Evolutionary conservation across 2,329 filamentous ascomycete species (phyloP).

Genomic region (Penicillium sp.): DNA sequence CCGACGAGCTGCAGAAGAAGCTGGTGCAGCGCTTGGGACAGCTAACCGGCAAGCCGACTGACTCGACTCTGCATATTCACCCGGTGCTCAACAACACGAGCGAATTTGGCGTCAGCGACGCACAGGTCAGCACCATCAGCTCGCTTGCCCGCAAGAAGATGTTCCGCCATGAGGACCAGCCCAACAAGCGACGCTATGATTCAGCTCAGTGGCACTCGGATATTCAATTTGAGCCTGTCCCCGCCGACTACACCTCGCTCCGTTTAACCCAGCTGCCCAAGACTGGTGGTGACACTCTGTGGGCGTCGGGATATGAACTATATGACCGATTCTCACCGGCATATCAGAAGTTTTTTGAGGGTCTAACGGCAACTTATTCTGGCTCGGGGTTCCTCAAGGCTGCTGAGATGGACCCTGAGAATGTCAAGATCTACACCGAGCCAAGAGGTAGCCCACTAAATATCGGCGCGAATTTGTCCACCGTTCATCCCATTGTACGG

Average conservation of each 20-base stretch:
- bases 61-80: constrained; percentile 57
- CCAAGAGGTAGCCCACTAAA: constrained; percentile 53
- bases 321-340: constrained; percentile 59
- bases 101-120: constrained; percentile 52
- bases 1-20: constrained; percentile 61
- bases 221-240: constrained; percentile 60
- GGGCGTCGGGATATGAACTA: constrained; percentile 63
- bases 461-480: constrained; percentile 46
- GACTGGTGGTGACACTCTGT: constrained; percentile 59
- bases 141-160: constrained; percentile 52
- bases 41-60: constrained; percentile 54
- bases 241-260: constrained; percentile 60
- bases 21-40: constrained; percentile 57
- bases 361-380: constrained; percentile 53
- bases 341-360: constrained; percentile 55
- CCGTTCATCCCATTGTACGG: constrained; percentile 54
- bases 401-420: constrained; percentile 31
- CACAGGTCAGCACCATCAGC: constrained; percentile 61
- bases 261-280: constrained; percentile 53
- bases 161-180: constrained; percentile 32
- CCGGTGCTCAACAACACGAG: constrained; percentile 53
- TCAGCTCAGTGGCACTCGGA: constrained; percentile 55
- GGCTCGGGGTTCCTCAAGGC: constrained; percentile 48
- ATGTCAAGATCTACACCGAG: constrained; percentile 36
- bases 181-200: constrained; percentile 34